A percentile compares a stretch with the other conserved stretches of the same genome.
Evolutionary conservation across 2,329 filamentous ascomycete species (phyloP).

Genomic region (Arthrocladium fulminans): DNA sequence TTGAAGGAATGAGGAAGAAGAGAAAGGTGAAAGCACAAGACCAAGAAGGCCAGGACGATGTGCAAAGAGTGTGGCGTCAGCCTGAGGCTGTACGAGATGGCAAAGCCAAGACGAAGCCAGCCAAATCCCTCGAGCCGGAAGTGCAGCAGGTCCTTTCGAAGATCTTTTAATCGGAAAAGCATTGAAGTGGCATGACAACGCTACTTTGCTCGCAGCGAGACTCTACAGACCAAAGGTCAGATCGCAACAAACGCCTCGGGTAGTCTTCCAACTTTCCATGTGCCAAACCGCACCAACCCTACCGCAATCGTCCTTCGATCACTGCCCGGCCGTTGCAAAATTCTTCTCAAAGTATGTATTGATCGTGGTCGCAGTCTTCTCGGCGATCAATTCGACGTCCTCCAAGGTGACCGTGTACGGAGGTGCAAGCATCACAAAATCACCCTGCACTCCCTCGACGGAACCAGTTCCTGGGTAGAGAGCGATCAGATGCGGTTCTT

Average conservation of each 20-base stretch:
- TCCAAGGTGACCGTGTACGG: constrained; percentile 43
- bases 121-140: constrained; percentile 28
- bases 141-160: constrained; percentile 38
- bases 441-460: constrained; percentile 43
- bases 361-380: constrained; percentile 44
- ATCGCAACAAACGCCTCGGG: too few species aligned
- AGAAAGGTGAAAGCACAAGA: constrained; percentile 32
- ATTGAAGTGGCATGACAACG: neutral
- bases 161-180: constrained; percentile 31
- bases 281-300: neutral
- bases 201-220: neutral
- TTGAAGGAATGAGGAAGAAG: constrained; percentile 38
- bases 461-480: constrained; percentile 46
- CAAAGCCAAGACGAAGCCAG: constrained; percentile 13
- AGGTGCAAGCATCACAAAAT: constrained; percentile 47
- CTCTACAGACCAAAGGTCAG: too few species aligned
- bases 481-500: constrained; percentile 26
- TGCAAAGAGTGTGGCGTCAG: constrained; percentile 34
- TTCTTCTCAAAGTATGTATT: constrained; percentile 26
- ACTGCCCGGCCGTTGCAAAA: neutral
- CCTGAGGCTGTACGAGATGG: constrained; percentile 28
- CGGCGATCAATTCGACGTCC: constrained; percentile 44
- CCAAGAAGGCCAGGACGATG: constrained; percentile 8
- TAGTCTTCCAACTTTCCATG: neutral
- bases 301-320: neutral